Evolutionary conservation across 2,329 filamentous ascomycete species (phyloP), one percentile per base, ranked within the genome.

Genomic region (Penicillium fuscoglaucum): DNA sequence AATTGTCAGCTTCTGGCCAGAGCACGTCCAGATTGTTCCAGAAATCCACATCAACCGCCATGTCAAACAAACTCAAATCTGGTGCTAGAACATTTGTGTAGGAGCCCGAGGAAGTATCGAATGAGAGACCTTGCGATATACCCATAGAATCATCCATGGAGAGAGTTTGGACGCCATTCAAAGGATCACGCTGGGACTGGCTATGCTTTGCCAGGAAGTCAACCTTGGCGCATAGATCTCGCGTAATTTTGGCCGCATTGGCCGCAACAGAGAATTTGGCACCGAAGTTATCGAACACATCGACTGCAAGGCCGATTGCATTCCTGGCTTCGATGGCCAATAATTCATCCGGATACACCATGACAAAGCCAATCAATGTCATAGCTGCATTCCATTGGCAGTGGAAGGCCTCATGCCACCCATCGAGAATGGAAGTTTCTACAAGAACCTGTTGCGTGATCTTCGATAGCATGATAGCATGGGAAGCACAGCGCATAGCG

Each of bases 301-400:
- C 48, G 65, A 81, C 44, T 70, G 78, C 61, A 71, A 76, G 63
- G 67, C 73, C 61, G 68, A 80, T 59, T 7, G 71, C 70, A 12
- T 59, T 41, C 4, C 65, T 61, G 7, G 66, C 68, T 9, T 62
- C 48, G 13, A 8, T 26, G 8, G 61, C 0, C 19, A 52, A 44
- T 12, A 10, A 3, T 19, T 28, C n/a, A 21, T 44, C 17, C 9
- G 73, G 73, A 33, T 74, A 70, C 0, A 68, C 71, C 0, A 75
- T 60, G 2, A 74, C 50, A 55, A 73, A 76, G 3, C 70, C 75
- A 9, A 74, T 59, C 4, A 76, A 53, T 7, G 72, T 72, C 54
- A 76, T 69, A 48, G 71, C 66, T 13, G 71, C 62, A 57, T 67
- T 70, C 71, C 71, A 73, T 50, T 71, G 68, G 26, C 55, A 66